Conservation (phyloP, 2,329 filamentous ascomycete genomes). For the Fusarium siculi region DNA sequence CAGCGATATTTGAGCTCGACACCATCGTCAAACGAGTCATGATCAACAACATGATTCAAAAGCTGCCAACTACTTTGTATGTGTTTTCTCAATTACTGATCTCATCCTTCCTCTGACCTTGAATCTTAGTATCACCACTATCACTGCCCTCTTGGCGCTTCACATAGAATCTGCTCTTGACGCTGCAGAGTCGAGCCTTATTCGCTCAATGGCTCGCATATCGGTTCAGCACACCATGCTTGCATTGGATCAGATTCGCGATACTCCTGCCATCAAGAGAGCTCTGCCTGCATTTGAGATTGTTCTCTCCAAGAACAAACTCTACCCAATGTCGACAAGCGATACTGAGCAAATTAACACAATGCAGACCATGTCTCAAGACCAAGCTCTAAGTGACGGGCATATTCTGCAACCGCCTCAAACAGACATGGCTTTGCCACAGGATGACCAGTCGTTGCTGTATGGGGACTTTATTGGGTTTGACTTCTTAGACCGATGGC, state of each 20-base stretch:
- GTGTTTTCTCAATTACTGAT: not conserved
- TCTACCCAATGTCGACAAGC: not conserved
- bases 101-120: no score
- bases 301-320: slow-evolving; percentile 11
- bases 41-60: not conserved
- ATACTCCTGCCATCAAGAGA: slow-evolving; percentile 8
- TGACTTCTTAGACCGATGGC: slow-evolving; percentile 18
- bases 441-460: not conserved
- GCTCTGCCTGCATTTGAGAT: slow-evolving; percentile 12
- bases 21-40: slow-evolving; percentile 14
- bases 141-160: not conserved
- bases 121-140: not conserved
- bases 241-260: not conserved
- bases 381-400: fast-evolving
- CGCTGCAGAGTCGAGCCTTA: not conserved
- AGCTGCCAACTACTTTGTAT: slow-evolving; percentile 20
- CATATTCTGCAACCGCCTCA: not conserved
- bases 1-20: slow-evolving; percentile 21
- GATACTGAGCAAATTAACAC: fast-evolving
- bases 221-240: slow-evolving; percentile 13
- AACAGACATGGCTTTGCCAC: fast-evolving
- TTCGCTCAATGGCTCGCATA: slow-evolving; percentile 9
- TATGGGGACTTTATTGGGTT: not conserved
- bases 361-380: not conserved
- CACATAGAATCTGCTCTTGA: slow-evolving; percentile 14